Evolutionary conservation across 805 yeast genomes (phyloP).

Genomic region (Candida sakaeoensis): DNA sequence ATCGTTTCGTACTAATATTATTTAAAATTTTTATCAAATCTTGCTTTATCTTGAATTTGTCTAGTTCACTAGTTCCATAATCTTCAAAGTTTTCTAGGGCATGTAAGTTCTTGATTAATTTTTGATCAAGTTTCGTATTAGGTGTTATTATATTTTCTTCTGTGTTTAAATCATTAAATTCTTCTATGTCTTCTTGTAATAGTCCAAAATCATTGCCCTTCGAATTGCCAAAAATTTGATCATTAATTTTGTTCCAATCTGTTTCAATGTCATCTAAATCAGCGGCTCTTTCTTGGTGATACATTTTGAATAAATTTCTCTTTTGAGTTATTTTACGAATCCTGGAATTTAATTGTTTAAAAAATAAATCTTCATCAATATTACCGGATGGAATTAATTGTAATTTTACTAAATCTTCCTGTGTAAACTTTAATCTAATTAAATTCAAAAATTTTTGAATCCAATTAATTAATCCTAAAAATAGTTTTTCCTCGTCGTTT

Average conservation of each 20-base stretch:
- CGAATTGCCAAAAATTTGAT: slow-evolving; percentile 22
- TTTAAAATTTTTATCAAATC: slow-evolving; percentile 11
- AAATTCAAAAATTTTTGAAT: slow-evolving; percentile 60
- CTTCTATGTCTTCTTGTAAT: slow-evolving; percentile 38
- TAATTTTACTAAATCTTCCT: slow-evolving; percentile 37
- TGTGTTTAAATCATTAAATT: slow-evolving; percentile 32
- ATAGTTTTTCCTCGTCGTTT: slow-evolving; percentile 70
- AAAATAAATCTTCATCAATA: slow-evolving; percentile 31
- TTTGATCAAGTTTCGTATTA: slow-evolving; percentile 9
- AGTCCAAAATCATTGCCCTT: slow-evolving; percentile 35
- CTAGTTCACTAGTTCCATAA: slow-evolving; percentile 28
- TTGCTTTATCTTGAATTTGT: slow-evolving; percentile 21
- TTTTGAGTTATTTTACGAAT: slow-evolving; percentile 35
- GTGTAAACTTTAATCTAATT: slow-evolving; percentile 56
- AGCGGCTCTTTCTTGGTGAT: slow-evolving; percentile 22
- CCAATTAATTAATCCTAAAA: slow-evolving; percentile 73
- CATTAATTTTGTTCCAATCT: slow-evolving; percentile 46
- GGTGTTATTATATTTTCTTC: slow-evolving; percentile 15
- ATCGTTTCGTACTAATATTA: neutral
- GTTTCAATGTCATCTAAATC: slow-evolving; percentile 21
- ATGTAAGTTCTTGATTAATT: slow-evolving; percentile 11
- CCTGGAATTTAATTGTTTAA: slow-evolving; percentile 37
- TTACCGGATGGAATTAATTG: slow-evolving; percentile 18
- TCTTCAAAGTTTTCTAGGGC: slow-evolving; percentile 14
- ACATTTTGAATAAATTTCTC: slow-evolving; percentile 35